phyloP scores from a whole-genome alignment of 1,284 basidiomycete genomes.

The Vanrija pseudolonga region DNA sequence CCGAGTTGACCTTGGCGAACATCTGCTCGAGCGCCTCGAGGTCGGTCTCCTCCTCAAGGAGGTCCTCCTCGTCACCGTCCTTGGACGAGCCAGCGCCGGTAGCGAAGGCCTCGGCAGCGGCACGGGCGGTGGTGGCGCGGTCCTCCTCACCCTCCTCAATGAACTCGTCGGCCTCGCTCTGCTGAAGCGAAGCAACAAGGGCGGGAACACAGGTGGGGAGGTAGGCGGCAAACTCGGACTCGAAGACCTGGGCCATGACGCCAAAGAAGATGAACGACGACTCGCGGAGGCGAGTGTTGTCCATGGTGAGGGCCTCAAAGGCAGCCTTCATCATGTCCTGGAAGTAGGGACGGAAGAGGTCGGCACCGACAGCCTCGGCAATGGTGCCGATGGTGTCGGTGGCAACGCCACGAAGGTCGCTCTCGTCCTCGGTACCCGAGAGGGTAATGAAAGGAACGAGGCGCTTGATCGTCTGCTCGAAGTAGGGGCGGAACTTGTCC shows the following conservation, averaged over 20 bases:
- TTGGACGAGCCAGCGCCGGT: constrained; percentile 62
- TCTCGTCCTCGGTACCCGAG: constrained; percentile 67
- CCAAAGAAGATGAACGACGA: constrained; percentile 99
- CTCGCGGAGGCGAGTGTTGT: constrained; percentile 80
- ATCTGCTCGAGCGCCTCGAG: constrained; percentile 73
- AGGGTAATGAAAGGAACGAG: constrained; percentile 81
- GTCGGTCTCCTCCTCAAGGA: constrained; percentile 71
- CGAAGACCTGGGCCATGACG: constrained; percentile 94
- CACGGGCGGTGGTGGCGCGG: constrained; percentile 28
- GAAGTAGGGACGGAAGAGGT: constrained; percentile 94
- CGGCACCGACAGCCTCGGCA: constrained; percentile 92
- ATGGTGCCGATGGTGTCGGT: constrained; percentile 99
- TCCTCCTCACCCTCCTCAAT: constrained; percentile 56
- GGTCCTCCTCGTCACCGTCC: constrained; percentile 52
- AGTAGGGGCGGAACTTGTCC: constrained; percentile 88
- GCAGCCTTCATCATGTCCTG: constrained; percentile 92
- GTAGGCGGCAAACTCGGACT: constrained; percentile 87
- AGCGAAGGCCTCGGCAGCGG: constrained; percentile 55
- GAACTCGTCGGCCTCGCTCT: constrained; percentile 65
- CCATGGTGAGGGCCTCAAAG: constrained; percentile 84
- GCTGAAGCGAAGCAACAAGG: constrained; percentile 78
- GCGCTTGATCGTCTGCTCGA: constrained; percentile 84
- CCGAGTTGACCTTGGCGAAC: constrained; percentile 74
- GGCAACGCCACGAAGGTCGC: constrained; percentile 90
- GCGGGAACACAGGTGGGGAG: constrained; percentile 82